Conservation (phyloP, 257 asterid species). For the Echium plantagineum region DNA sequence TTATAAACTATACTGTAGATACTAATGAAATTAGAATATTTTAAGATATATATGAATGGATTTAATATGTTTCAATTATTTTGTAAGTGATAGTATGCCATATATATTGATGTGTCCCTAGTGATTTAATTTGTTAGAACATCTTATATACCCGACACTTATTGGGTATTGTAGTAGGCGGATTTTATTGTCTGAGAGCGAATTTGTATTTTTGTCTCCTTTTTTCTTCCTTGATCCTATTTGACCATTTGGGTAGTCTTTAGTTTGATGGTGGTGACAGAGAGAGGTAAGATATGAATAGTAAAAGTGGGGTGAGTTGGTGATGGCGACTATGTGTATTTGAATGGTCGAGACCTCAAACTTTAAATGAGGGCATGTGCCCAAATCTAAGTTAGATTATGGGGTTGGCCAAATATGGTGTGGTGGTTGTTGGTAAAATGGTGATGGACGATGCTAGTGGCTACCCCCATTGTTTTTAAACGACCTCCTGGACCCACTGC, state of each 20-base stretch:
- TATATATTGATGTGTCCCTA: too few species aligned
- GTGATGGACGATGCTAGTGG: conserved; percentile 41
- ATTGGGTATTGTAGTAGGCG: background rate
- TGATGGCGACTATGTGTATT: too few species aligned
- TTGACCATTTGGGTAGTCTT: background rate
- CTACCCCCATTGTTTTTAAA: conserved; percentile 34
- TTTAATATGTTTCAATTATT: too few species aligned
- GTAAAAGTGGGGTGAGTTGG: conserved; percentile 13
- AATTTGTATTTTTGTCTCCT: background rate
- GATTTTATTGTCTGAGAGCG: background rate
- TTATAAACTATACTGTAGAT: too few species aligned
- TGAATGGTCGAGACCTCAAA: conserved; percentile 18
- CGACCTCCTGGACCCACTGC: conserved; percentile 32
- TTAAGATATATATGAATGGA: too few species aligned
- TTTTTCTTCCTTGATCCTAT: background rate
- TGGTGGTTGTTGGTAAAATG: conserved; percentile 21
- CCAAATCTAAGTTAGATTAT: conserved; percentile 24
- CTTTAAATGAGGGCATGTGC: conserved; percentile 38
- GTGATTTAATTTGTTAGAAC: too few species aligned
- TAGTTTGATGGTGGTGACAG: conserved; percentile 3
- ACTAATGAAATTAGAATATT: too few species aligned
- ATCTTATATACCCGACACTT: background rate
- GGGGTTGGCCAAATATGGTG: conserved; percentile 15
- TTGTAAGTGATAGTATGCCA: too few species aligned
- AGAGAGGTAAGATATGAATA: conserved; percentile 6